Percentiles rank a stretch among this genome's conserved stretches.
These are phyloP conservation scores for Hemerocallis citrina DNA, from an alignment of 106 monocot species.

Conservation along the genomic window DNA sequence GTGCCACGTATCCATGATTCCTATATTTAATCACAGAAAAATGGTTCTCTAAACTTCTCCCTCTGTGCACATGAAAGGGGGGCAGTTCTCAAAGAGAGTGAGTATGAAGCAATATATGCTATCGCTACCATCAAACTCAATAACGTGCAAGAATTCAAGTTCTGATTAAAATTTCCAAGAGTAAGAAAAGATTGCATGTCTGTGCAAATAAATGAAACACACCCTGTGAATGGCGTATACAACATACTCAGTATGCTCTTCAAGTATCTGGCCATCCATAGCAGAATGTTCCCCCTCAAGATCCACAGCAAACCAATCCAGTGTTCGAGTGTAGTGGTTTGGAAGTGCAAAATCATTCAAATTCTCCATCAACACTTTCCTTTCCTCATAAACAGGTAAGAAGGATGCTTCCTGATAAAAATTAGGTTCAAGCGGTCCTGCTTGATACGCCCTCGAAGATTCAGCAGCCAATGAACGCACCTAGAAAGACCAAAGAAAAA, in stretches of 20 bases:
- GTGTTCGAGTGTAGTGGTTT: conserved; percentile 36
- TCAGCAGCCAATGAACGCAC: conserved; percentile 96
- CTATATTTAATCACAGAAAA: conserved; percentile 35
- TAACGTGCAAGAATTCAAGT: background rate
- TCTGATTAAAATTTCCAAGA: background rate
- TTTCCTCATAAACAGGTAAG: conserved; percentile 10
- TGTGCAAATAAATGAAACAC: conserved; percentile 1
- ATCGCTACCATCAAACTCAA: background rate
- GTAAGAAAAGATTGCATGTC: background rate
- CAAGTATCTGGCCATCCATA: conserved; percentile 90
- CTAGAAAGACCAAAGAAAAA: conserved; percentile 32
- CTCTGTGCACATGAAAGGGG: background rate
- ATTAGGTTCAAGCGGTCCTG: conserved; percentile 72
- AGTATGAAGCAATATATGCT: background rate
- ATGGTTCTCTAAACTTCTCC: background rate
- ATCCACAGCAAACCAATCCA: conserved; percentile 98
- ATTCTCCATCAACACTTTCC: conserved; percentile 6
- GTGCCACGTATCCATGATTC: too few relatives aligned
- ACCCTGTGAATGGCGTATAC: conserved; percentile 92
- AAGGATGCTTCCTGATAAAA: conserved; percentile 72
- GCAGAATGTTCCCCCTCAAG: conserved; percentile 98
- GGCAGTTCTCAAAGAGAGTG: background rate
- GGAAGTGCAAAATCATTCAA: conserved; percentile 39
- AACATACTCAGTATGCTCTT: conserved; percentile 97
- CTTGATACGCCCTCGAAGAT: conserved; percentile 89